phyloP scores from a whole-genome alignment of 1,284 basidiomycete genomes.

The Chalciporus sp. region DNA sequence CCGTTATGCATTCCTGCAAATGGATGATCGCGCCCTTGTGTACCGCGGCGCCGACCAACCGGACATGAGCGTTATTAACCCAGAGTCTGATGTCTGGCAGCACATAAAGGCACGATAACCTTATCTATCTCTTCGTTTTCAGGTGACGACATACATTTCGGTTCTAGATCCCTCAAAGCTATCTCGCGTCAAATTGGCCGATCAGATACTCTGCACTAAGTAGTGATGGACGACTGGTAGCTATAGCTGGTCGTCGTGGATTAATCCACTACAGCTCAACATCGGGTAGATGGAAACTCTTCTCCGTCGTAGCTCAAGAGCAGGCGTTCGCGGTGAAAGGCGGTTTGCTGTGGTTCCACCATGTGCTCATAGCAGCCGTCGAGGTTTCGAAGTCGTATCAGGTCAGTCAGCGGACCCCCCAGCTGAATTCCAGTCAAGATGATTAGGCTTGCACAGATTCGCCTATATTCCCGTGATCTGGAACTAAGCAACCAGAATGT shows the following conservation, averaged over 20 bases:
- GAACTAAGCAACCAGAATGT: slow-evolving; percentile 88
- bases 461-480: slow-evolving; percentile 93
- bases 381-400: slow-evolving; percentile 82
- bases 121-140: neutral
- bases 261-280: slow-evolving; percentile 92
- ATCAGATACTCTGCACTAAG: slow-evolving; percentile 93
- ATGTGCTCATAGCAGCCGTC: slow-evolving; percentile 90
- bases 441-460: slow-evolving; percentile 51
- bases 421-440: neutral
- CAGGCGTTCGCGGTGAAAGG: slow-evolving; percentile 88
- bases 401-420: slow-evolving; percentile 44
- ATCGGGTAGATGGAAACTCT: slow-evolving; percentile 95
- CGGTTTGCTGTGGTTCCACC: slow-evolving; percentile 96
- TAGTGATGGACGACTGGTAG: slow-evolving; percentile 88
- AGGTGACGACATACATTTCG: neutral
- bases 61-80: slow-evolving; percentile 97
- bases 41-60: slow-evolving; percentile 97
- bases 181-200: slow-evolving; percentile 93
- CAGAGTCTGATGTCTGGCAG: slow-evolving; percentile 98
- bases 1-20: slow-evolving; percentile 91
- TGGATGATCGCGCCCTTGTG: slow-evolving; percentile 93
- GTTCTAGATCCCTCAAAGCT: slow-evolving; percentile 80
- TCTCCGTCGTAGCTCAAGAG: slow-evolving; percentile 85
- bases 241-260: slow-evolving; percentile 90
- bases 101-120: slow-evolving; percentile 73